phyloP scores from a whole-genome alignment of 352 stramenopile species.

The Phytophthora agathidicida region DNA sequence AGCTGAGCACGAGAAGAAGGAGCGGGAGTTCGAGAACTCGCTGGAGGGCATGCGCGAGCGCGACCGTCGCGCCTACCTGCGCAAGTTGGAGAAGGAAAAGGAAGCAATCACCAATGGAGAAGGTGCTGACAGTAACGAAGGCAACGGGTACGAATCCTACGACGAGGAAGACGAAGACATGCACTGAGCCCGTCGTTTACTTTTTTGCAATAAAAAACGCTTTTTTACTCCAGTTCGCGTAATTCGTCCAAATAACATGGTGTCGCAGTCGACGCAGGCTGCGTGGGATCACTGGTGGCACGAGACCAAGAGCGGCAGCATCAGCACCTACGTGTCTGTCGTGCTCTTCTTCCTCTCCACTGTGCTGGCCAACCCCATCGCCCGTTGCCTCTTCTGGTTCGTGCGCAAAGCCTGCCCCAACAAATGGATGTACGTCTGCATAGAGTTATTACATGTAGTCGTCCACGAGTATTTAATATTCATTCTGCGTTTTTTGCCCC shows the following conservation, averaged over 20 bases:
- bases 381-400: constrained; percentile 71
- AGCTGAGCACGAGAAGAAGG: constrained; percentile 48
- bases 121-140: constrained; percentile 19
- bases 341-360: constrained; percentile 82
- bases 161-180: constrained; percentile 64
- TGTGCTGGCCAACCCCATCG: constrained; percentile 70
- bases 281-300: constrained; percentile 68
- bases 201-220: constrained; percentile 40
- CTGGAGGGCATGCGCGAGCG: constrained; percentile 79
- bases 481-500: neutral
- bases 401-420: constrained; percentile 58
- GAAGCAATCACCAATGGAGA: constrained; percentile 41
- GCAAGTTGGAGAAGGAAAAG: constrained; percentile 70
- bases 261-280: constrained; percentile 55
- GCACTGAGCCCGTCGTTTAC: constrained; percentile 24
- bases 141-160: constrained; percentile 52
- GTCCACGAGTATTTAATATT: too few relatives aligned
- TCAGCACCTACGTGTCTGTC: constrained; percentile 73
- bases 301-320: constrained; percentile 47
- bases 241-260: constrained; percentile 12
- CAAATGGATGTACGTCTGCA: constrained; percentile 58
- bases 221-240: too few relatives aligned
- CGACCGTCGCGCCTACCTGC: constrained; percentile 73
- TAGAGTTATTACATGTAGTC: neutral
- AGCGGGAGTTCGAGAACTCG: constrained; percentile 56